A percentile compares a stretch with the other conserved stretches of the same genome.
phyloP scores from a whole-genome alignment of 2,329 filamentous ascomycete genomes.

The Verticillium zaregamsianum region DNA sequence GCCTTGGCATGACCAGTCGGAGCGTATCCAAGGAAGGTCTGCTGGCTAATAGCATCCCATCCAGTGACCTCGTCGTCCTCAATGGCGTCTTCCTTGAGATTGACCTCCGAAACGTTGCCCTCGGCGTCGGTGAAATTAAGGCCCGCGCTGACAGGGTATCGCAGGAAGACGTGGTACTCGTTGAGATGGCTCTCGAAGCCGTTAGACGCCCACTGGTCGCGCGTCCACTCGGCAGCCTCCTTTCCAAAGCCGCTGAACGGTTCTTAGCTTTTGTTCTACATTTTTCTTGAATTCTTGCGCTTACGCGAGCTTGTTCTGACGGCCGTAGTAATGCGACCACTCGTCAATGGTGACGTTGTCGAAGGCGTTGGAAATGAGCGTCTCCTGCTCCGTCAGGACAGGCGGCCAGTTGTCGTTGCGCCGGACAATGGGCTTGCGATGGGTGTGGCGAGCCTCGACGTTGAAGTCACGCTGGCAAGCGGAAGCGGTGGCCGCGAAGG shows the following conservation, averaged over 20 bases:
- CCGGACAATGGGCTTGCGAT: constrained; percentile 24
- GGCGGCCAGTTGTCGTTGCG: constrained; percentile 30
- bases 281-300: background rate
- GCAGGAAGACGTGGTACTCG: constrained; percentile 56
- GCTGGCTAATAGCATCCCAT: constrained; percentile 58
- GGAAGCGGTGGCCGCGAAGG: constrained; percentile 16
- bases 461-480: constrained; percentile 26
- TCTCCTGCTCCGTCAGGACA: constrained; percentile 26
- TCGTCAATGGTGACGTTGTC: constrained; percentile 31
- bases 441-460: constrained; percentile 21
- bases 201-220: constrained; percentile 29
- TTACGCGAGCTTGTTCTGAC: constrained; percentile 30
- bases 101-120: constrained; percentile 57
- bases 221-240: constrained; percentile 25
- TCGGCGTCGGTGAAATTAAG: constrained; percentile 33
- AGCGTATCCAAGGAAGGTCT: constrained; percentile 81
- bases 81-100: constrained; percentile 67
- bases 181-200: constrained; percentile 28
- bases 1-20: constrained; percentile 73
- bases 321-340: constrained; percentile 35
- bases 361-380: constrained; percentile 28
- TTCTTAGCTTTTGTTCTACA: background rate
- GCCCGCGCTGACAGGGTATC: constrained; percentile 55
- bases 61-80: constrained; percentile 70
- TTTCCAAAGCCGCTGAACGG: background rate